These are phyloP conservation scores for Chlamydomonas asymmetrica DNA, from an alignment of 139 green algal species.

Conservation along the genomic window DNA sequence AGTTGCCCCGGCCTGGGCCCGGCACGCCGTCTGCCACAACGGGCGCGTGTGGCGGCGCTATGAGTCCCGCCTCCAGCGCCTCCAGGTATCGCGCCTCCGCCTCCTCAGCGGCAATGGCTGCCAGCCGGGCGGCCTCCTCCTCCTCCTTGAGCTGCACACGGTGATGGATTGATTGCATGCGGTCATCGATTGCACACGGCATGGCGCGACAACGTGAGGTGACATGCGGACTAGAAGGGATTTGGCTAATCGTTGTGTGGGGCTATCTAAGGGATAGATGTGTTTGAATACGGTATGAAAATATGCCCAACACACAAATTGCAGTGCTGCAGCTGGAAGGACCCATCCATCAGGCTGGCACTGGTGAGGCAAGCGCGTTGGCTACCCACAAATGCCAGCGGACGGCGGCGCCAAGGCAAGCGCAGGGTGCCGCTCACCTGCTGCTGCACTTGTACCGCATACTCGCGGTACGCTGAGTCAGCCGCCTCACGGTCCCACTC, in stretches of 20 bases:
- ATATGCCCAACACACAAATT: too few species aligned
- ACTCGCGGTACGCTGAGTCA: conserved; percentile 51
- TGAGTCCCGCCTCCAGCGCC: neutral
- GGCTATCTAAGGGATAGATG: neutral
- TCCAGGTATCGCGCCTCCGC: neutral
- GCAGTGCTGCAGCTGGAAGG: too few species aligned
- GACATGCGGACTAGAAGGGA: neutral
- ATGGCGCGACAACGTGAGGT: neutral
- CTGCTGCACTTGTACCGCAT: conserved; percentile 41
- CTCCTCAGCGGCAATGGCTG: conserved; percentile 13
- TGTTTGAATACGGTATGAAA: conserved; percentile 2
- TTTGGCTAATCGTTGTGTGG: neutral
- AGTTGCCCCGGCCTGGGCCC: neutral
- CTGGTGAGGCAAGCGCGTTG: too few species aligned
- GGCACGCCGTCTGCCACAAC: neutral
- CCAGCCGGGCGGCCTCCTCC: conserved; percentile 6
- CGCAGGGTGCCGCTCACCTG: conserved; percentile 13
- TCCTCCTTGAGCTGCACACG: neutral
- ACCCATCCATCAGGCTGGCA: too few species aligned
- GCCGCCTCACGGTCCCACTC: conserved; percentile 72
- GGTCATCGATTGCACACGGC: neutral
- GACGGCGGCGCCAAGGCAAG: conserved; percentile 5
- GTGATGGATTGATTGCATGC: conserved; percentile 22
- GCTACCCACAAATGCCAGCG: conserved; percentile 8
- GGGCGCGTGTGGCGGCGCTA: neutral